phyloP scores from a whole-genome alignment of 2,329 filamentous ascomycete genomes.

The Aspergillus novoparasiticus region DNA sequence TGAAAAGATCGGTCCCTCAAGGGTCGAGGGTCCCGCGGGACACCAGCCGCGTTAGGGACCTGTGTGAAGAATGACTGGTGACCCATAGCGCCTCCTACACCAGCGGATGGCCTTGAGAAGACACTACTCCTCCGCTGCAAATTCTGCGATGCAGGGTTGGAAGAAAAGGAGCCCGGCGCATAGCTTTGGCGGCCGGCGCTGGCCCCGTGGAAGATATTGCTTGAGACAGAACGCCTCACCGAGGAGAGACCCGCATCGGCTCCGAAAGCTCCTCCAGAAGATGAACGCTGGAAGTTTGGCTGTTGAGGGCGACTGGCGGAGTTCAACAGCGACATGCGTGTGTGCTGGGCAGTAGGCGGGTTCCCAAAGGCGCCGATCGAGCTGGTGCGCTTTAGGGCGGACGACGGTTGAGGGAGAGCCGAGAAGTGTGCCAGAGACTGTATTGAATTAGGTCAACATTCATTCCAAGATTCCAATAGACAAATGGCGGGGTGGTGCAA shows the following conservation, averaged over 20 bases:
- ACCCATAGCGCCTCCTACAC: constrained; percentile 59
- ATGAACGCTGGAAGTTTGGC: constrained; percentile 83
- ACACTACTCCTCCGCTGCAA: constrained; percentile 77
- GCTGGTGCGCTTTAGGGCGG: constrained; percentile 90
- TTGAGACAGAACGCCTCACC: constrained; percentile 77
- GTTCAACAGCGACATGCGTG: constrained; percentile 83
- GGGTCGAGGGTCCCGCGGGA: constrained; percentile 83
- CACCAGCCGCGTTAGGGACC: constrained; percentile 76
- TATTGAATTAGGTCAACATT: constrained; percentile 18
- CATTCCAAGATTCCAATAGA: neutral
- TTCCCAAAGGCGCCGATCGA: constrained; percentile 70
- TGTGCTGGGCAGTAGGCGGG: constrained; percentile 69
- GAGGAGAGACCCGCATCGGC: constrained; percentile 80
- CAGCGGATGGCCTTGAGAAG: constrained; percentile 69
- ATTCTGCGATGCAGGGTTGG: constrained; percentile 57
- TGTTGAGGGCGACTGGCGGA: constrained; percentile 82
- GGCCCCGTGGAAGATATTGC: constrained; percentile 60
- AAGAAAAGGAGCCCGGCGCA: constrained; percentile 59
- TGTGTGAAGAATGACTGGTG: constrained; percentile 96
- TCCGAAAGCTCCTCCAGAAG: constrained; percentile 70
- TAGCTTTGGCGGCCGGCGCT: constrained; percentile 72
- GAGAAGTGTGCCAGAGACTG: constrained; percentile 59
- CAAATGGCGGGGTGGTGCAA: constrained; percentile 2
- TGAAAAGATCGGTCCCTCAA: constrained; percentile 81
- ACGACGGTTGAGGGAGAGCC: constrained; percentile 84